A percentile compares a stretch with the other conserved stretches of the same genome.
Conservation (phyloP, 1,284 basidiomycete species). For the Austroboletus niveus region DNA sequence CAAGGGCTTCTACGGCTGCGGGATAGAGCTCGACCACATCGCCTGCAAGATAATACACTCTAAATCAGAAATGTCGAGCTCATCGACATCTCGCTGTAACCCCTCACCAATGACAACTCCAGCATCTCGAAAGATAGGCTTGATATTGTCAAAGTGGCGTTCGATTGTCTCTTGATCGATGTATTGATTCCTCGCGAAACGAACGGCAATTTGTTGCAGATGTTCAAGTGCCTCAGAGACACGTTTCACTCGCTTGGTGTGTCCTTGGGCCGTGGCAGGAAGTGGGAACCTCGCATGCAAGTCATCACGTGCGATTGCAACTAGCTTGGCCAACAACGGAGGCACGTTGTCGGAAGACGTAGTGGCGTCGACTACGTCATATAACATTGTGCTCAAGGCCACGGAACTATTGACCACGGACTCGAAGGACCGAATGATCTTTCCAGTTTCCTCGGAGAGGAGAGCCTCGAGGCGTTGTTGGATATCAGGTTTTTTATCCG, state of each 20-base stretch:
- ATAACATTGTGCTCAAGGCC: neutral
- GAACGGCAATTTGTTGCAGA: conserved; percentile 1
- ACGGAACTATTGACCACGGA: conserved; percentile 1
- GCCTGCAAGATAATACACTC: conserved; percentile 5
- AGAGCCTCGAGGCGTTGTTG: neutral
- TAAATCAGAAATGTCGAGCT: neutral
- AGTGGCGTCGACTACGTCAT: neutral
- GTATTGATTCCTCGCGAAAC: neutral
- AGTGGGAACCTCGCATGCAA: conserved; percentile 3
- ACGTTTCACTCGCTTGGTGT: neutral
- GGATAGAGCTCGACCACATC: conserved; percentile 19
- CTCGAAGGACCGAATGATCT: conserved; percentile 4
- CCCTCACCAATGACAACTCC: conserved; percentile 13
- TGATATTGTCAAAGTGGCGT: neutral
- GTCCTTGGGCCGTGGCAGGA: conserved; percentile 11
- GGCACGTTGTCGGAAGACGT: neutral
- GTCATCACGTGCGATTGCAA: conserved; percentile 5
- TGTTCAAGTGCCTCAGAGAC: neutral
- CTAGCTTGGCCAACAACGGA: neutral
- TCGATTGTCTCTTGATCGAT: conserved; percentile 1
- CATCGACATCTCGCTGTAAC: neutral
- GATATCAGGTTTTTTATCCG: neutral
- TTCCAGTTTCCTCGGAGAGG: conserved; percentile 6
- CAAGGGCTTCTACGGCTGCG: conserved; percentile 7
- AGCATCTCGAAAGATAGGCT: conserved; percentile 2